Percentiles rank a stretch among this genome's conserved stretches.
phyloP scores from a whole-genome alignment of 495 filamentous ascomycete species.

The Bombardia bombarda region DNA sequence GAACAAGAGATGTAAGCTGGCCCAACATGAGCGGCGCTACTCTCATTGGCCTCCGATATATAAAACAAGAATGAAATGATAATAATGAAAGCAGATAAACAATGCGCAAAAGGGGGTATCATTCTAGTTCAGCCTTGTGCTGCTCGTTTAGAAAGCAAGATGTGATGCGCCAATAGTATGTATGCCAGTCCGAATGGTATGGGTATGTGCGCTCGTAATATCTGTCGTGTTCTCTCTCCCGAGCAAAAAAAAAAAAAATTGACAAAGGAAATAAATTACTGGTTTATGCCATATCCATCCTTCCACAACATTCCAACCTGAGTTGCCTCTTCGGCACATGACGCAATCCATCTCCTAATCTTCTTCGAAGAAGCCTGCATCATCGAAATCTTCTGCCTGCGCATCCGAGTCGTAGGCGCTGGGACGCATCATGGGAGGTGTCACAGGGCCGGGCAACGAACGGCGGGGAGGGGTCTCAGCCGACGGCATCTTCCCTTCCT shows the following conservation, averaged over 20 bases:
- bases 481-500: slow-evolving; percentile 29
- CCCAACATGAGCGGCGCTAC: too few relatives aligned
- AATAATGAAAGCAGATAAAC: slow-evolving; percentile 3
- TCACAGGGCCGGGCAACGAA: slow-evolving; percentile 40
- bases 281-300: background rate
- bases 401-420: slow-evolving; percentile 68
- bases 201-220: slow-evolving; percentile 3
- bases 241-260: slow-evolving; percentile 4
- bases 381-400: slow-evolving; percentile 47
- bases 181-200: background rate
- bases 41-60: too few relatives aligned
- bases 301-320: too few relatives aligned
- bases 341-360: background rate
- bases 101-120: slow-evolving; percentile 15
- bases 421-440: slow-evolving; percentile 62
- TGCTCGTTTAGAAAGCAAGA: slow-evolving; percentile 1
- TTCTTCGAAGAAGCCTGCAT: slow-evolving; percentile 51
- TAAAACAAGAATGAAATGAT: background rate
- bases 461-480: slow-evolving; percentile 27
- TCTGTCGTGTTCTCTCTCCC: slow-evolving; percentile 10
- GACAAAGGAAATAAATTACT: slow-evolving; percentile 18
- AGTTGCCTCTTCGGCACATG: too few relatives aligned
- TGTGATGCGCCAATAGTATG: background rate
- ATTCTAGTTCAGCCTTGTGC: slow-evolving; percentile 16
- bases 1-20: too few relatives aligned